Conservation (phyloP, 2,329 filamentous ascomycete genomes). For the Trichoderma atrobrunneum region DNA sequence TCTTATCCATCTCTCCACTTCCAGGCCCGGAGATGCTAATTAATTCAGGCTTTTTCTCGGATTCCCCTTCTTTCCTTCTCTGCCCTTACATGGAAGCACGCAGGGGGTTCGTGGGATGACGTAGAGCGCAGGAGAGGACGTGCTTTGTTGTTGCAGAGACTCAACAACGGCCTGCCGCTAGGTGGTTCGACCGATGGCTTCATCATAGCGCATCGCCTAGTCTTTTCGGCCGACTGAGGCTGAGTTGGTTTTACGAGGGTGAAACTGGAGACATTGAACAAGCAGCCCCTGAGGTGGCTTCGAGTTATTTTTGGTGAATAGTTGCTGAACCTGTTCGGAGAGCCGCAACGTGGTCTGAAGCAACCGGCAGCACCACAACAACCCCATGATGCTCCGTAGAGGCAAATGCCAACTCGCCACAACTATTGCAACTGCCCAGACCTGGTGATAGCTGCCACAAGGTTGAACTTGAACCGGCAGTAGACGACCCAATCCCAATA, state of each 20-base stretch:
- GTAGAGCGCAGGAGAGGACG: not conserved
- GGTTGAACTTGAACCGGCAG: not conserved
- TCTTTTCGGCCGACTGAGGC: not conserved
- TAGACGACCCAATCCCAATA: not conserved
- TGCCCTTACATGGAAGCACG: conserved; percentile 1
- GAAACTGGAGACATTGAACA: not conserved
- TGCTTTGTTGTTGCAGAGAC: not conserved
- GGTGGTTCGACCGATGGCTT: not conserved
- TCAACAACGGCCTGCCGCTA: not conserved
- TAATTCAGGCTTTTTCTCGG: not conserved
- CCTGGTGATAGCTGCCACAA: not conserved
- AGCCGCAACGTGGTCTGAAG: not conserved
- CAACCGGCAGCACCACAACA: not conserved
- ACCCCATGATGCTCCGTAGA: not conserved
- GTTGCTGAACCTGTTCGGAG: not conserved
- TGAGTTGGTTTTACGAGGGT: not conserved
- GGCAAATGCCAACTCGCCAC: not conserved
- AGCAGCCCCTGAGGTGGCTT: not conserved
- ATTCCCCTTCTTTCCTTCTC: not conserved
- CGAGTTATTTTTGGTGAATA: not conserved
- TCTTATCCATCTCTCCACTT: conserved; percentile 1
- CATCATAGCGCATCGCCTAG: not conserved
- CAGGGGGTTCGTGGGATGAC: conserved; percentile 6
- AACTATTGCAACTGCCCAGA: too few species aligned
- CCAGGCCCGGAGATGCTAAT: not conserved